These are phyloP conservation scores for Termitomyces sp. DNA, from an alignment of 768 basidiomycete genomes.

Conservation along the genomic window DNA sequence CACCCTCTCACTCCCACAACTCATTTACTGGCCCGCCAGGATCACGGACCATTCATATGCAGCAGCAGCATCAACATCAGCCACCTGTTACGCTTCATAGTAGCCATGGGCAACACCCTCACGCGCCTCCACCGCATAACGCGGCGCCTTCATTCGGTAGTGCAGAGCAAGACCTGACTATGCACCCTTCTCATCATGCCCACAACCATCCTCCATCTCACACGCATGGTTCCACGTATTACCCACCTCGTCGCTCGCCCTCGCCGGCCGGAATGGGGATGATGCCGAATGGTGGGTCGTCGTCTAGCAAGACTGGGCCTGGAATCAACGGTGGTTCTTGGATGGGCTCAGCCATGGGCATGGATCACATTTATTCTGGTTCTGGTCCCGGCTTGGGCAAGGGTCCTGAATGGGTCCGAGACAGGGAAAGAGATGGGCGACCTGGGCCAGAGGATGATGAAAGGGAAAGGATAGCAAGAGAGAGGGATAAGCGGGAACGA, in stretches of 20 bases:
- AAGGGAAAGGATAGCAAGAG: slow-evolving; percentile 24
- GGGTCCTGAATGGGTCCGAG: slow-evolving; percentile 16
- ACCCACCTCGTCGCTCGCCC: slow-evolving; percentile 24
- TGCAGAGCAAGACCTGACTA: slow-evolving; percentile 6
- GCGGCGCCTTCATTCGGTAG: slow-evolving; percentile 20
- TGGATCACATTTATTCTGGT: slow-evolving; percentile 16
- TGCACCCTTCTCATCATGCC: slow-evolving; percentile 5
- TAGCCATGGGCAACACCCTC: slow-evolving; percentile 3
- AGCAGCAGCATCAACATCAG: slow-evolving; percentile 9
- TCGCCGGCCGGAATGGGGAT: slow-evolving; percentile 21
- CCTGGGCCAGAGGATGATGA: slow-evolving; percentile 15
- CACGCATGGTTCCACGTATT: slow-evolving; percentile 6
- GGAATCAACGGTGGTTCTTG: slow-evolving; percentile 24
- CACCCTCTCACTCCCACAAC: slow-evolving; percentile 1
- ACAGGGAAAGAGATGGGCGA: slow-evolving; percentile 10
- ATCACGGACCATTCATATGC: slow-evolving; percentile 15
- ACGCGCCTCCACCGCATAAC: slow-evolving; percentile 1
- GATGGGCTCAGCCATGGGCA: slow-evolving; percentile 29
- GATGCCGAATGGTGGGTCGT: slow-evolving; percentile 22
- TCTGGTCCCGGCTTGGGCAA: slow-evolving; percentile 8
- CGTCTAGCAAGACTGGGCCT: slow-evolving; percentile 15
- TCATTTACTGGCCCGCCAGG: slow-evolving; percentile 11
- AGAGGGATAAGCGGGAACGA: slow-evolving; percentile 20
- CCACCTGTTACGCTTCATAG: slow-evolving; percentile 5
- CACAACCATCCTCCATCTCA: slow-evolving; percentile 9